Conservation (phyloP, 2,329 filamentous ascomycete species). For the Aspergillus viridinutans region DNA sequence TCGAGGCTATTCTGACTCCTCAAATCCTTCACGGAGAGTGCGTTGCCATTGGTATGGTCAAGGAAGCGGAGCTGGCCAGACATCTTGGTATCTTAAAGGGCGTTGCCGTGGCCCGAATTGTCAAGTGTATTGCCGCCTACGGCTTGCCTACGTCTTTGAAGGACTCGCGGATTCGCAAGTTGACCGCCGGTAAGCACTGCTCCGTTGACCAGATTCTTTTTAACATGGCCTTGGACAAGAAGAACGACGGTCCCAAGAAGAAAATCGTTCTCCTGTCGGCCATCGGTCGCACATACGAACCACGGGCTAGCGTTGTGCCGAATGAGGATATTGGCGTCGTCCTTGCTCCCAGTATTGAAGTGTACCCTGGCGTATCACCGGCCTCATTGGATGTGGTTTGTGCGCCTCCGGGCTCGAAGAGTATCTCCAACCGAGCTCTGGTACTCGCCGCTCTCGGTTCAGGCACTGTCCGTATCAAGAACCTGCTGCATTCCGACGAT, state of each 20-base stretch:
- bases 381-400: conserved; percentile 68
- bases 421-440: conserved; percentile 91
- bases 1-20: conserved; percentile 90
- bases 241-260: conserved; percentile 92
- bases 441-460: conserved; percentile 87
- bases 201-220: conserved; percentile 78
- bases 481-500: conserved; percentile 92
- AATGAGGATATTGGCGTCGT: conserved; percentile 80
- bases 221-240: conserved; percentile 98
- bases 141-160: conserved; percentile 79
- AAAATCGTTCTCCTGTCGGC: conserved; percentile 90
- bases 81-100: conserved; percentile 81
- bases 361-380: conserved; percentile 67
- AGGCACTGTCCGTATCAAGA: conserved; percentile 82
- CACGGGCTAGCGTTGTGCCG: conserved; percentile 80
- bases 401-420: conserved; percentile 91
- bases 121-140: conserved; percentile 93
- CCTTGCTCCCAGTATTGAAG: conserved; percentile 71
- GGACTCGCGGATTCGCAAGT: conserved; percentile 74
- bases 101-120: conserved; percentile 80
- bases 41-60: conserved; percentile 97
- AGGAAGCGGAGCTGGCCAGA: conserved; percentile 89
- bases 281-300: conserved; percentile 84
- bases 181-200: conserved; percentile 83
- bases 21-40: conserved; percentile 94